Base-by-base conservation (phyloP, 2,329 filamentous ascomycete genomes). In the Stachybotrys elegans region DNA sequence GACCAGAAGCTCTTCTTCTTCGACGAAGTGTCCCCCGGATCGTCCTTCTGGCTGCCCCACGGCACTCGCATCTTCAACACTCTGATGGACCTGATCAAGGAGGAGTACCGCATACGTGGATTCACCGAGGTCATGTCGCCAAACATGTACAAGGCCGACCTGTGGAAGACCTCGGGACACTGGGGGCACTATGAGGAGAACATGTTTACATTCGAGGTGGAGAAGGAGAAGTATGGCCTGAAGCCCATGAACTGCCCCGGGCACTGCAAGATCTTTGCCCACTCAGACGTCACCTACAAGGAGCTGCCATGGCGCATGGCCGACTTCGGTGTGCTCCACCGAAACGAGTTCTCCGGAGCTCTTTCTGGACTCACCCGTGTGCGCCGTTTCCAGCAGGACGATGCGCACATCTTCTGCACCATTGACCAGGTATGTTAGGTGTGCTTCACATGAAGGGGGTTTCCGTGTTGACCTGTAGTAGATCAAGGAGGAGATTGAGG, bases 161-260 rank as follows among this genome's bases (percentile, higher is more conserved):
- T 97, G 13, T 97, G 93, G 93, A 93, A 95, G 72, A 86, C 82
- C 19, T 95, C 90, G 8, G 93, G 93, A 40, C 93, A 97, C 66
- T 96, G 92, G 91, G 81, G 86, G 48, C 67, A 69, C 52, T 70
- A 96, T 73, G 81, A 90, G 60, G 92, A 97, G 51, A 91, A 96
- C 69, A 97, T 97, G 92, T 78, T 78, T 53, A 67, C 73, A 32
- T 83, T 95, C 55, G 74, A 81, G 44, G 71, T 85, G 23, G 91
- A 96, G 65, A 95, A 95, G 73, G 85, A 68, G 53, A 60, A 61
- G 39, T 71, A 67, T 48, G 90, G 83, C 14, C 71, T 97, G 42
- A 97, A 97, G 72, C 92, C 92, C 22, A 97, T 97, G 93, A 97
- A 97, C 72, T 98, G 93, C 69, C 93, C 93, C 4, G 90, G 90